Evolutionary conservation across 106 monocot species (phyloP), one percentile per base, ranked within the genome.

Genomic region (Apostasia ramifera): DNA sequence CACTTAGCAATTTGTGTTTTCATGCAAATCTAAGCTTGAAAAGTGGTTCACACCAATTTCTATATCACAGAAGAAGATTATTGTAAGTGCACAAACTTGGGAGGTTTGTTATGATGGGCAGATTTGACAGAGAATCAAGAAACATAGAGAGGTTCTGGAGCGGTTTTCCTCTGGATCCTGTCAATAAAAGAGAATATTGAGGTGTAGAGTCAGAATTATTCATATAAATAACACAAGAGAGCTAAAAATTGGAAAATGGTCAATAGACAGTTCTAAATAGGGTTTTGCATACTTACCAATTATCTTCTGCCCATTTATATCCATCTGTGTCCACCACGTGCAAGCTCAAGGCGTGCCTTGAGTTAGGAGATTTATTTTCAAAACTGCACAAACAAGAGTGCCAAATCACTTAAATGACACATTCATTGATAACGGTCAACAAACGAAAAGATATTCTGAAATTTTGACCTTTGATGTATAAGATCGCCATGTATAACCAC

Each of bases 401-500:
- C 58, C 44, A 12, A 5, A 52, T 38, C 55, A 60, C n/a, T 52
- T 40, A 77, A 57, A 46, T 37, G 39, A 70, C 6, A 53, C 2
- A 47, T 26, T 47, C 3, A 61, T 53, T 53, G 59, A 43, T 53
- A 5, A 12, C 46, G 2, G 1, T 2, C 44, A 62, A 68, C 45
- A 63, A 26, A 8, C 44, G 53, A 11, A 42, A 45, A 62, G 40
- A 44, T 26, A 62, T 44, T 62, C 9, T 11, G 37, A 69, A 44
- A 59, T 53, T 57, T 57, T 71, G 15, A 93, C 98, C 98, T 98
- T 75, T 90, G 90, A 80, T 98, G 92, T 47, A 98, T 70, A 72
- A 93, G 85, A 68, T 98, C 81, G 61, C 98, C 98, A 83, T 98
- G 92, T 78, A 98, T 86, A 66, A 98, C 87, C 47, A 98, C 88